These are phyloP conservation scores for Pichia terricola DNA, from an alignment of 1,139 yeast species.

Conservation along the genomic window DNA sequence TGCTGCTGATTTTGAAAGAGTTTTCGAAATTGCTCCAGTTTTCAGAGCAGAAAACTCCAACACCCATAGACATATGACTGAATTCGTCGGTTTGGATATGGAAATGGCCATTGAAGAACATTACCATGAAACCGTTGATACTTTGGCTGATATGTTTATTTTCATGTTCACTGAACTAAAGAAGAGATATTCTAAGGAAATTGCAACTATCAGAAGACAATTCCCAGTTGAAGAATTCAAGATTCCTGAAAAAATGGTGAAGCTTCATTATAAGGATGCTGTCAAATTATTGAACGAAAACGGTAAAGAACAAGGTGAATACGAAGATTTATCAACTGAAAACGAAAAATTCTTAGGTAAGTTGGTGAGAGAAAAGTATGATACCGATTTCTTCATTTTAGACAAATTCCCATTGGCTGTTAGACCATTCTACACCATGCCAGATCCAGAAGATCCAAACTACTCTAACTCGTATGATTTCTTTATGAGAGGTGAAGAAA, in stretches of 20 bases:
- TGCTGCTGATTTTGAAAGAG: slow-evolving; percentile 95
- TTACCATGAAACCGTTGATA: slow-evolving; percentile 87
- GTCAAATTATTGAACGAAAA: slow-evolving; percentile 78
- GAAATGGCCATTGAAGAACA: slow-evolving; percentile 98
- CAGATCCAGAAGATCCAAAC: slow-evolving; percentile 83
- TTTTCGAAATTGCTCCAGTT: slow-evolving; percentile 93
- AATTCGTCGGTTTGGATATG: slow-evolving; percentile 92
- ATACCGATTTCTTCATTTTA: slow-evolving; percentile 94
- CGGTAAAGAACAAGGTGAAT: slow-evolving; percentile 71
- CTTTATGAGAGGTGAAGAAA: slow-evolving; percentile 99
- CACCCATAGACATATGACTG: slow-evolving; percentile 99
- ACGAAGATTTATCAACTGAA: slow-evolving; percentile 86
- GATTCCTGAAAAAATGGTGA: slow-evolving; percentile 87
- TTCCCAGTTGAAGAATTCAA: slow-evolving; percentile 97
- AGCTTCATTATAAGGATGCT: slow-evolving; percentile 85
- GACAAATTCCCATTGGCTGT: slow-evolving; percentile 96
- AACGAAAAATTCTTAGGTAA: slow-evolving; percentile 90
- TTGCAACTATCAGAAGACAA: slow-evolving; percentile 84
- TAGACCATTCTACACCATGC: slow-evolving; percentile 99
- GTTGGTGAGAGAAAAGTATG: slow-evolving; percentile 84
- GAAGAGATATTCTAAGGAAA: slow-evolving; percentile 69
- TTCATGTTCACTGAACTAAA: slow-evolving; percentile 82
- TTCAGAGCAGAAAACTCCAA: slow-evolving; percentile 98
- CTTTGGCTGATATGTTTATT: slow-evolving; percentile 75
- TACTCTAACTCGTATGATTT: slow-evolving; percentile 95